These are phyloP conservation scores for Colletotrichum scovillei DNA, from an alignment of 2,329 filamentous ascomycete species.

Conservation along the genomic window DNA sequence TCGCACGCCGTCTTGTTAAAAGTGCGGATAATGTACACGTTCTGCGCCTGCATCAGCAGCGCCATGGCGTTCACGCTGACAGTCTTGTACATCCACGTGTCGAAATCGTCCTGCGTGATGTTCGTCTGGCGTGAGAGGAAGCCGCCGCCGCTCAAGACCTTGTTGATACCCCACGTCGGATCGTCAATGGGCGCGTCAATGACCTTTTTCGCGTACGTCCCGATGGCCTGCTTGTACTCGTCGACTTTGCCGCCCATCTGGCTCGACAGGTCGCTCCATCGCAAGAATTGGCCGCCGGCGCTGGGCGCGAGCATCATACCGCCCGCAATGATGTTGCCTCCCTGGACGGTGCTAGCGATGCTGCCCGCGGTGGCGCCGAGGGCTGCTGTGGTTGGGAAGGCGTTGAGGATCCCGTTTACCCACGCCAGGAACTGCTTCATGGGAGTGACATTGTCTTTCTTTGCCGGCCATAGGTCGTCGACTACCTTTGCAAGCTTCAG, in stretches of 20 bases:
- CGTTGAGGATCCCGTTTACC: slow-evolving; percentile 8
- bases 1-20: background rate
- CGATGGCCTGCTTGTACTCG: background rate
- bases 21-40: background rate
- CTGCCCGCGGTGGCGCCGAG: background rate
- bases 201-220: background rate
- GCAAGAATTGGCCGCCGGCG: background rate
- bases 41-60: slow-evolving; percentile 3
- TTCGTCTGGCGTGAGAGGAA: slow-evolving; percentile 6
- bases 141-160: background rate
- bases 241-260: slow-evolving; percentile 4
- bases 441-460: background rate
- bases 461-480: slow-evolving; percentile 4
- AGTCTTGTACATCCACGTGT: slow-evolving; percentile 15
- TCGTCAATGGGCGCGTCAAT: slow-evolving; percentile 12
- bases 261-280: background rate
- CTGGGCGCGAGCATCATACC: background rate
- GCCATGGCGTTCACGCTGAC: slow-evolving; percentile 13
- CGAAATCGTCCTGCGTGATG: slow-evolving; percentile 15
- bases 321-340: slow-evolving; percentile 2
- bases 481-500: background rate
- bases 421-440: background rate
- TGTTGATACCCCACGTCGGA: slow-evolving; percentile 22
- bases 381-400: background rate
- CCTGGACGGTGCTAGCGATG: background rate